These are phyloP conservation scores for Microglena sp. DNA, from an alignment of 139 green algal genomes.

Conservation along the genomic window DNA sequence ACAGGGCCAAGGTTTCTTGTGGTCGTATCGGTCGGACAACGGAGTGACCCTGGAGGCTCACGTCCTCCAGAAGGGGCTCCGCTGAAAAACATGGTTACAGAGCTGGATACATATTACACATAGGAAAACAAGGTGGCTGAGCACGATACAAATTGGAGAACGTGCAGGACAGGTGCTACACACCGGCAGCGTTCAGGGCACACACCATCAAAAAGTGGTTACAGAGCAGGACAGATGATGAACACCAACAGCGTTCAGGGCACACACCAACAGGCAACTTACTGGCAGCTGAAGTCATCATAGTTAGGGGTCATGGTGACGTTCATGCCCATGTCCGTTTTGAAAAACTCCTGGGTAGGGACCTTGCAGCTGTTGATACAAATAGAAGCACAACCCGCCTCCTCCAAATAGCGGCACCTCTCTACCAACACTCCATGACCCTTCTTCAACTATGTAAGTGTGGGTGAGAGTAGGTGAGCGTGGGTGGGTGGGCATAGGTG, in stretches of 20 bases:
- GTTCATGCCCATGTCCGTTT: conserved; percentile 71
- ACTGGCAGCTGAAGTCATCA: conserved; percentile 76
- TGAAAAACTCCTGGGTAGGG: conserved; percentile 66
- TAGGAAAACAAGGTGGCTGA: no score
- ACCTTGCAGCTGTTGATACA: conserved; percentile 89
- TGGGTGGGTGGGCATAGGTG: background rate
- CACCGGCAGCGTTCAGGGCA: background rate
- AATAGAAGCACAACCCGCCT: conserved; percentile 66
- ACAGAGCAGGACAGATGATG: no score
- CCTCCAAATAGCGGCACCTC: conserved; percentile 80
- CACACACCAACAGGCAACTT: conserved; percentile 1
- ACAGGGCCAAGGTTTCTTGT: no score
- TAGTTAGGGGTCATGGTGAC: conserved; percentile 89
- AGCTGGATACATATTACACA: no score
- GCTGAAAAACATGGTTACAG: no score
- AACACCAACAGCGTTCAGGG: background rate
- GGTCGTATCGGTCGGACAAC: no score
- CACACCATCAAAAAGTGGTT: background rate
- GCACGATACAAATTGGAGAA: background rate
- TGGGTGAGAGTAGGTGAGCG: background rate
- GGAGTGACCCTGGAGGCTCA: no score
- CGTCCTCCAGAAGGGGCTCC: no score
- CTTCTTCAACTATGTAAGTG: conserved; percentile 13
- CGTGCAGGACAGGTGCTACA: background rate
- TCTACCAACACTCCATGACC: conserved; percentile 70